These are phyloP conservation scores for Carex kokanica DNA, from an alignment of 176 grass and related monocot genomes.

Conservation along the genomic window DNA sequence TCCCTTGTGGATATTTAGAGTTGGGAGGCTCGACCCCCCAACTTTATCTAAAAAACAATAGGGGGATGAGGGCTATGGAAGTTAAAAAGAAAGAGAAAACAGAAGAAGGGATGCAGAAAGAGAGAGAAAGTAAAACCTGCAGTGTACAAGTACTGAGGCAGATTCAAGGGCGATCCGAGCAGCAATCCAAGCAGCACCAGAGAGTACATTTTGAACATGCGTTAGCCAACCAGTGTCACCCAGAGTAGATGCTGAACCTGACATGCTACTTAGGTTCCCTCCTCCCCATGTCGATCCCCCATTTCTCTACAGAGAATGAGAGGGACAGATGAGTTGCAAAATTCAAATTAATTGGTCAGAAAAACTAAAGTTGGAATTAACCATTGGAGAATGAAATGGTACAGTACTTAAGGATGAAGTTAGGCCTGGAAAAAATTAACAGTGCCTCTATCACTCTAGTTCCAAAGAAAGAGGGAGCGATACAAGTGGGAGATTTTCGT, in stretches of 20 bases:
- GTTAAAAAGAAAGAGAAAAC: background rate
- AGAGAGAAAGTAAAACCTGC: conserved; percentile 57
- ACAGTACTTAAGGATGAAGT: background rate
- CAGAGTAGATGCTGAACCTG: conserved; percentile 77
- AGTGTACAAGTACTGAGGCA: conserved; percentile 92
- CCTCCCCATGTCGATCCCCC: conserved; percentile 95
- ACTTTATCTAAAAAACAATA: background rate
- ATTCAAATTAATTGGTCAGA: background rate
- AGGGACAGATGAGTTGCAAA: background rate
- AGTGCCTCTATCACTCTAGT: too few species aligned
- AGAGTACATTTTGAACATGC: conserved; percentile 88
- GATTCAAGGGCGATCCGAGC: conserved; percentile 72
- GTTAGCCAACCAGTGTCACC: conserved; percentile 83
- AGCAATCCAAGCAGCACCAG: conserved; percentile 98
- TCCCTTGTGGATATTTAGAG: too few species aligned
- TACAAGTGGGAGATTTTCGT: too few species aligned
- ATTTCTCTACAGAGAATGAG: conserved; percentile 53
- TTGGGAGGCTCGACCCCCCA: too few species aligned
- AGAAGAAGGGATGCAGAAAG: conserved; percentile 14
- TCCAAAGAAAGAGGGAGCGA: too few species aligned
- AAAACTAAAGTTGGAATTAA: background rate
- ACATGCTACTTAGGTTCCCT: conserved; percentile 94
- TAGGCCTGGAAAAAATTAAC: too few species aligned
- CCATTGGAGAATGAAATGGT: background rate
- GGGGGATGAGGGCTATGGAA: background rate